Percentiles rank a stretch among this genome's conserved stretches.
Evolutionary conservation across 306 rosid species (phyloP).

Genomic region (Gastrolobium bilobum): DNA sequence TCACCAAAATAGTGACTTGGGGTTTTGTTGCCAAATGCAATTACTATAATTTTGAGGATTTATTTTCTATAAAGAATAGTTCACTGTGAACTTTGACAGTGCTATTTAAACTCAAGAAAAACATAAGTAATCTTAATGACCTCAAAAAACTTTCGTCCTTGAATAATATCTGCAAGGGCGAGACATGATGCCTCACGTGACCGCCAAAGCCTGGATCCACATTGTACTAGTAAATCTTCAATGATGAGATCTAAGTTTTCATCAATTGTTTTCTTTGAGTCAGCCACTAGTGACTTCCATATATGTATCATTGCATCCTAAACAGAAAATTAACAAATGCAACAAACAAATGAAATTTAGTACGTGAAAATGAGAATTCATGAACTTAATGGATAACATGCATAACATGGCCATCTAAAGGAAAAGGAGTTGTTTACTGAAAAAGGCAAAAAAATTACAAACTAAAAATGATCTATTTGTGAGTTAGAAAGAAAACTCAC

Average conservation of each 20-base stretch:
- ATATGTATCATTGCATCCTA: slow-evolving; percentile 98
- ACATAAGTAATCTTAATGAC: slow-evolving; percentile 52
- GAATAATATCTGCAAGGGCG: slow-evolving; percentile 92
- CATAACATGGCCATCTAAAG: neutral
- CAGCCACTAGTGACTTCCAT: slow-evolving; percentile 96
- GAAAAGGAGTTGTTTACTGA: slow-evolving; percentile 14
- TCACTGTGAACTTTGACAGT: slow-evolving; percentile 25
- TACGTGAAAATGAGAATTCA: slow-evolving; percentile 35
- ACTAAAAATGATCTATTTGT: slow-evolving; percentile 15
- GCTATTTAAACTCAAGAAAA: slow-evolving; percentile 28
- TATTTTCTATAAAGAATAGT: slow-evolving; percentile 16
- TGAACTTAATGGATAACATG: slow-evolving; percentile 21
- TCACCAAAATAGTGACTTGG: slow-evolving; percentile 14
- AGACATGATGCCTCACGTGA: slow-evolving; percentile 95
- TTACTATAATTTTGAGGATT: slow-evolving; percentile 27
- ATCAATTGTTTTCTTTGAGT: slow-evolving; percentile 92
- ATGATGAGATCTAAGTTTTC: slow-evolving; percentile 83
- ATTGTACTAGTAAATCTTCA: slow-evolving; percentile 83
- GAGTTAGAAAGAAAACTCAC: neutral
- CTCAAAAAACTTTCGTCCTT: slow-evolving; percentile 90
- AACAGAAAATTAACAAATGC: slow-evolving; percentile 44
- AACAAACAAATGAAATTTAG: slow-evolving; percentile 39
- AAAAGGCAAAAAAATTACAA: slow-evolving; percentile 16
- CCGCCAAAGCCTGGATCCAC: slow-evolving; percentile 98
- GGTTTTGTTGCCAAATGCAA: slow-evolving; percentile 15